Evolutionary conservation across 176 grass and related monocot species (phyloP).

Genomic region (Leersia perrieri): DNA sequence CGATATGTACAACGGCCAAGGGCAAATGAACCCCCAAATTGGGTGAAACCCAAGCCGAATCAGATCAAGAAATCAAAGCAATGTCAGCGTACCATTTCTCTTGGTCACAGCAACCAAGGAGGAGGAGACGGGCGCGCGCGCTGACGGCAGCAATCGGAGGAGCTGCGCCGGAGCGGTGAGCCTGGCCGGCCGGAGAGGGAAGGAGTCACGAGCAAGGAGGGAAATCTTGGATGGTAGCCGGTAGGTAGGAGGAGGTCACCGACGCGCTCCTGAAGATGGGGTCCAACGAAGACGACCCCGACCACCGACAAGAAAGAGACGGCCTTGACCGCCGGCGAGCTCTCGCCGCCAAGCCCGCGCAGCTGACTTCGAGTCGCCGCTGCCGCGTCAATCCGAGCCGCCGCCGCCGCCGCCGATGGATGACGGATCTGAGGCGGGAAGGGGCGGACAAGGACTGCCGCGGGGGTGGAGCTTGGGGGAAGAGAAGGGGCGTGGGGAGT

Average conservation of each 20-base stretch:
- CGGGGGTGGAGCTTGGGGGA: neutral
- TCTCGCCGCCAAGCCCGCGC: neutral
- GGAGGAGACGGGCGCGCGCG: neutral
- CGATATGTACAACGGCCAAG: too few relatives aligned
- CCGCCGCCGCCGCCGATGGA: too few relatives aligned
- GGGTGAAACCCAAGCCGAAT: neutral
- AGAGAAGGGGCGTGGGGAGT: neutral
- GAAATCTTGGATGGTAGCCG: too few relatives aligned
- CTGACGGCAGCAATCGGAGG: neutral
- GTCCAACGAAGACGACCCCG: too few relatives aligned
- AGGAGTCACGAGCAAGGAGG: neutral
- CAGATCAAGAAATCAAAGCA: neutral
- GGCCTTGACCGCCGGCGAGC: neutral
- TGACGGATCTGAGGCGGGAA: neutral
- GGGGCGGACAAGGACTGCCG: neutral
- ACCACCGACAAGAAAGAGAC: neutral
- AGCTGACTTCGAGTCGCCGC: neutral
- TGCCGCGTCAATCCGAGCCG: too few relatives aligned
- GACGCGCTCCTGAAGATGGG: neutral
- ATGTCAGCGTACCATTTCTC: slow-evolving; percentile 6
- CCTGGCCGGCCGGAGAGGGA: neutral
- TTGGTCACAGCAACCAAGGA: neutral
- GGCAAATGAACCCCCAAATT: neutral
- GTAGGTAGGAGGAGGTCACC: neutral
- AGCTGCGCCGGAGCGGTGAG: neutral